These are phyloP conservation scores for Thalassiosira exigua DNA, from an alignment of 352 stramenopile genomes.

Conservation along the genomic window DNA sequence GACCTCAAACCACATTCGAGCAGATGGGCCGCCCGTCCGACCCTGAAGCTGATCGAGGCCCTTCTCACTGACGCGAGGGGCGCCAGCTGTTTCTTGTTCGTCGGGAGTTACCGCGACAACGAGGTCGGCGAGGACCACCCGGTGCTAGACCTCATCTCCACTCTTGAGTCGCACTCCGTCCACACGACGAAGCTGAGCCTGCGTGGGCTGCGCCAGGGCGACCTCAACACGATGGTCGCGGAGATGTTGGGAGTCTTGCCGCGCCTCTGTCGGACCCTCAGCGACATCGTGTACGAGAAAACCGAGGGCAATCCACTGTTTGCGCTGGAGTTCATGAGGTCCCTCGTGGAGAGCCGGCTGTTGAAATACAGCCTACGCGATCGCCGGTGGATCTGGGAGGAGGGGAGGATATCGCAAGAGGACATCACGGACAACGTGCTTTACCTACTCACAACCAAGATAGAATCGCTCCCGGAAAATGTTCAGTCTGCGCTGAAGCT, in stretches of 20 bases:
- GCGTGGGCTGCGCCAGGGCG: not conserved
- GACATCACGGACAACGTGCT: slow-evolving; percentile 47
- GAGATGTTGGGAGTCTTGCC: slow-evolving; percentile 17
- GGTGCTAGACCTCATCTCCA: slow-evolving; percentile 46
- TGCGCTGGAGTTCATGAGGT: slow-evolving; percentile 33
- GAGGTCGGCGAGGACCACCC: slow-evolving; percentile 43
- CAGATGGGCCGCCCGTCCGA: slow-evolving; percentile 27
- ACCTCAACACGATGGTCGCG: slow-evolving; percentile 31
- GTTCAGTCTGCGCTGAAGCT: slow-evolving; percentile 31
- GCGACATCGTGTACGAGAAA: slow-evolving; percentile 29
- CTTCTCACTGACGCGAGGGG: slow-evolving; percentile 45
- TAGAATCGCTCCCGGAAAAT: slow-evolving; percentile 31
- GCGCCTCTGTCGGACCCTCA: slow-evolving; percentile 15
- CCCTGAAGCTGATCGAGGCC: slow-evolving; percentile 30
- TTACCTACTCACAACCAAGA: slow-evolving; percentile 40
- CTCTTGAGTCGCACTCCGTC: slow-evolving; percentile 19
- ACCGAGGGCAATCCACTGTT: slow-evolving; percentile 39
- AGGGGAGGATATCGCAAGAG: slow-evolving; percentile 16
- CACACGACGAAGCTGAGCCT: slow-evolving; percentile 3
- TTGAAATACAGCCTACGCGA: slow-evolving; percentile 16
- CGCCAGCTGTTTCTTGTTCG: slow-evolving; percentile 55
- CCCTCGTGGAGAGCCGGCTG: slow-evolving; percentile 3
- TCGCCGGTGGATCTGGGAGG: slow-evolving; percentile 25
- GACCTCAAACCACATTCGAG: not conserved
- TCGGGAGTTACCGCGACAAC: slow-evolving; percentile 59